Conservation (phyloP, 768 basidiomycete species). For the Macrolepiota albuminosa region DNA sequence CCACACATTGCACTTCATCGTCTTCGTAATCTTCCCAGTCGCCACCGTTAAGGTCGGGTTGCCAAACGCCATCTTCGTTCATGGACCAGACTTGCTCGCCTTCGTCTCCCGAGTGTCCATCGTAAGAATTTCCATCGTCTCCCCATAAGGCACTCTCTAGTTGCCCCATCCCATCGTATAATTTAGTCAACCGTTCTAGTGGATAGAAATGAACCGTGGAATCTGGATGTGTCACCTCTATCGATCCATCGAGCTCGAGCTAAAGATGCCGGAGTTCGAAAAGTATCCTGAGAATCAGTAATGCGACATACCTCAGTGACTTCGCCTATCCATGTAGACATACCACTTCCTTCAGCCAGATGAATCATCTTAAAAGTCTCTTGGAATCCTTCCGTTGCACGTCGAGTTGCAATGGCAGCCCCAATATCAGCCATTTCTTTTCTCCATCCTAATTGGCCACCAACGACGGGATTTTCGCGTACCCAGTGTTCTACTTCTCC, state of each 20-base stretch:
- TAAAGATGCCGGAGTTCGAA: constrained; percentile 20
- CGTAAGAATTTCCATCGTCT: constrained; percentile 41
- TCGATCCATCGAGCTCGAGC: constrained; percentile 71
- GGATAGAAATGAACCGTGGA: constrained; percentile 45
- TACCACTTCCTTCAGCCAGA: constrained; percentile 32
- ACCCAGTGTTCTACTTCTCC: constrained; percentile 85
- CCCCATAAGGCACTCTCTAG: constrained; percentile 66
- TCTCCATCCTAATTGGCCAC: constrained; percentile 64
- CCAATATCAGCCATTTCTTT: constrained; percentile 70
- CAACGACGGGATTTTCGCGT: constrained; percentile 48
- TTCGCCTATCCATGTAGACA: constrained; percentile 81
- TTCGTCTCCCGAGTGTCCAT: constrained; percentile 38
- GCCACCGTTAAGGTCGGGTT: constrained; percentile 35
- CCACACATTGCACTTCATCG: constrained; percentile 19
- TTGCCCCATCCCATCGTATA: constrained; percentile 81
- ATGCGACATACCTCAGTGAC: constrained; percentile 57
- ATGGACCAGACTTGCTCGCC: constrained; percentile 37
- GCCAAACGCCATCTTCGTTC: constrained; percentile 43
- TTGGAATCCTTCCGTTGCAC: constrained; percentile 30
- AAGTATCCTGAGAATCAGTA: constrained; percentile 1
- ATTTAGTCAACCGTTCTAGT: constrained; percentile 62
- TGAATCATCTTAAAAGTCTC: constrained; percentile 38
- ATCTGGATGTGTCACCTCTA: constrained; percentile 70
- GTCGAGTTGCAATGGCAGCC: constrained; percentile 43
- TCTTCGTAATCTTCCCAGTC: constrained; percentile 35